Conservation (phyloP, 306 rosid genomes). For the Inga oerstediana region DNA sequence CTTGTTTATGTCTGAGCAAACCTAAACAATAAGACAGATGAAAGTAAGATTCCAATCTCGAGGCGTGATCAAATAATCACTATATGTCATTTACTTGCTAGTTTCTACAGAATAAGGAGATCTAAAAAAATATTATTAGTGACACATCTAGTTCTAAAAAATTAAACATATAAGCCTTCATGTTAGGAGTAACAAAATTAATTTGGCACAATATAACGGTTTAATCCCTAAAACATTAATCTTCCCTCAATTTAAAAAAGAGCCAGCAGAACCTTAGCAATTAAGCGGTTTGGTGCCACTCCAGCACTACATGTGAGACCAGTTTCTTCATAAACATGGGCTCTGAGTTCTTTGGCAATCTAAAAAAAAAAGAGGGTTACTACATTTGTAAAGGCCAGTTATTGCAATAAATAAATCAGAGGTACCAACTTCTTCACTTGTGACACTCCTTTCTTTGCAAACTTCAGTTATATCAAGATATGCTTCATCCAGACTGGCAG, state of each 20-base stretch:
- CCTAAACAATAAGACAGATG: slow-evolving; percentile 48
- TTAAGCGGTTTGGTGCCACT: slow-evolving; percentile 88
- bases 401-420: slow-evolving; percentile 12
- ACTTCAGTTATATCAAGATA: slow-evolving; percentile 89
- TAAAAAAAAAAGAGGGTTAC: slow-evolving; percentile 33
- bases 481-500: slow-evolving; percentile 93
- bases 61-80: slow-evolving; percentile 21
- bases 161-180: slow-evolving; percentile 12
- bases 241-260: neutral
- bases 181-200: neutral
- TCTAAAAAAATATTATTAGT: slow-evolving; percentile 3
- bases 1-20: slow-evolving; percentile 96
- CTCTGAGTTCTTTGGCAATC: slow-evolving; percentile 87
- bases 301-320: slow-evolving; percentile 98
- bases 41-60: slow-evolving; percentile 27
- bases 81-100: slow-evolving; percentile 23
- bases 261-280: slow-evolving; percentile 72
- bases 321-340: slow-evolving; percentile 71
- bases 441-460: slow-evolving; percentile 66
- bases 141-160: slow-evolving; percentile 19
- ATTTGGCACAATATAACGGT: neutral
- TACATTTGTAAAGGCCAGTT: slow-evolving; percentile 1
- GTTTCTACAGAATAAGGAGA: slow-evolving; percentile 27
- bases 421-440: slow-evolving; percentile 57
- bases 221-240: neutral